These are phyloP conservation scores for Cladosporium colombiae DNA, from an alignment of 2,329 filamentous ascomycete genomes.

Conservation along the genomic window DNA sequence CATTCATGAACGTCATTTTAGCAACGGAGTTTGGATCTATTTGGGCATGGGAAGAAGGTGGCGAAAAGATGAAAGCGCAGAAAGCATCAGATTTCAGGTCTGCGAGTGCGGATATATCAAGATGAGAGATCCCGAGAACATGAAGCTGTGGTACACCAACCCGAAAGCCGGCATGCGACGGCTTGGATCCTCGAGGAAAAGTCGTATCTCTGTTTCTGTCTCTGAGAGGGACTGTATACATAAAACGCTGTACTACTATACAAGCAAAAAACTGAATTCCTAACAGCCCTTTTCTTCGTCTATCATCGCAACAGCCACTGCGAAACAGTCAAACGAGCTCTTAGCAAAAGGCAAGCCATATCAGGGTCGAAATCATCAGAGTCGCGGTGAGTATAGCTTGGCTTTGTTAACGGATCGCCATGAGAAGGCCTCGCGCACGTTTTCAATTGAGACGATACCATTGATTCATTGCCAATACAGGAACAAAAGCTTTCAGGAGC, in stretches of 20 bases:
- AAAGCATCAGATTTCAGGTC: not conserved
- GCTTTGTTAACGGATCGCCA: not conserved
- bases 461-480: not conserved
- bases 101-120: not conserved
- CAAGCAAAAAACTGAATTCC: not conserved
- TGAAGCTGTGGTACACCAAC: not conserved
- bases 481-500: not conserved
- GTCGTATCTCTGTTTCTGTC: not conserved
- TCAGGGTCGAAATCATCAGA: not conserved
- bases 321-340: not conserved
- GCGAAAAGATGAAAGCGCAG: not conserved
- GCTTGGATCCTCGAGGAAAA: not conserved
- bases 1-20: constrained; percentile 26
- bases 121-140: not conserved
- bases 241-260: constrained; percentile 15
- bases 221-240: constrained; percentile 2
- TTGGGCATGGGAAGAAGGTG: constrained; percentile 2
- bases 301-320: too few relatives aligned
- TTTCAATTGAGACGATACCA: not conserved
- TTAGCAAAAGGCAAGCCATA: not conserved
- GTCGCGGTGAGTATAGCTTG: not conserved
- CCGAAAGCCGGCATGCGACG: not conserved
- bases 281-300: not conserved
- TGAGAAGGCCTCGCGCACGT: not conserved
- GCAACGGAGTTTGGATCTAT: constrained; percentile 18